These are phyloP conservation scores for Fistulinella prunicolor DNA, from an alignment of 768 basidiomycete genomes.

Conservation along the genomic window DNA sequence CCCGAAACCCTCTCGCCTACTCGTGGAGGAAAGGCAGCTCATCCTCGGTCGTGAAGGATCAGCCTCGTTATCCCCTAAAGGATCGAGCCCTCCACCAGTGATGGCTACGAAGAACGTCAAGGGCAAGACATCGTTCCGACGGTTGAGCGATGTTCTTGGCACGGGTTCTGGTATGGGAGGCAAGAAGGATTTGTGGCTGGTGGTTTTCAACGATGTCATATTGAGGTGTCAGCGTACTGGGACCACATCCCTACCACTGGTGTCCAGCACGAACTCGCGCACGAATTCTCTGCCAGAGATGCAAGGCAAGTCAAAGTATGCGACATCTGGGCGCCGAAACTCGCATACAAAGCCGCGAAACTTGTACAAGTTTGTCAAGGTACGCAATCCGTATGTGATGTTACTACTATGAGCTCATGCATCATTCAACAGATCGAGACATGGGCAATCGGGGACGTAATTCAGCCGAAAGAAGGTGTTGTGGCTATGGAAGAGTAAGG, in stretches of 20 bases:
- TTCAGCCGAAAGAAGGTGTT: constrained; percentile 75
- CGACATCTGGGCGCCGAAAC: constrained; percentile 72
- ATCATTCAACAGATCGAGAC: constrained; percentile 68
- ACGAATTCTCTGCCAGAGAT: constrained; percentile 81
- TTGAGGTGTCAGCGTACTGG: constrained; percentile 89
- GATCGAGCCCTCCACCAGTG: constrained; percentile 36
- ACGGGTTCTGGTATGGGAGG: constrained; percentile 51
- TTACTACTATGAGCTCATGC: constrained; percentile 1
- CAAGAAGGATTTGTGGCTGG: constrained; percentile 91
- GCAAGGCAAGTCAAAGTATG: constrained; percentile 81
- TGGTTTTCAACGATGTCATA: constrained; percentile 94
- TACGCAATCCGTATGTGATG: constrained; percentile 33
- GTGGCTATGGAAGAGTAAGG: constrained; percentile 92
- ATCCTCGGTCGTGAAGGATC: constrained; percentile 33
- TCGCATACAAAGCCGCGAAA: constrained; percentile 83
- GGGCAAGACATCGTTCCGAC: constrained; percentile 84
- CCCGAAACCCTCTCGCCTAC: constrained; percentile 84
- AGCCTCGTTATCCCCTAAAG: constrained; percentile 19
- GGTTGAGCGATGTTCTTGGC: constrained; percentile 85
- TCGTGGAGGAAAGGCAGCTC: constrained; percentile 76
- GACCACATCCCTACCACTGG: constrained; percentile 79
- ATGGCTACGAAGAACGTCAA: constrained; percentile 55
- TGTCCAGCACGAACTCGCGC: constrained; percentile 61
- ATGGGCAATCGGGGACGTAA: constrained; percentile 77
- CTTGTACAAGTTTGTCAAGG: constrained; percentile 91